Conservation (phyloP, 2,329 filamentous ascomycete genomes). For the Trichophyton mentagrophytes region DNA sequence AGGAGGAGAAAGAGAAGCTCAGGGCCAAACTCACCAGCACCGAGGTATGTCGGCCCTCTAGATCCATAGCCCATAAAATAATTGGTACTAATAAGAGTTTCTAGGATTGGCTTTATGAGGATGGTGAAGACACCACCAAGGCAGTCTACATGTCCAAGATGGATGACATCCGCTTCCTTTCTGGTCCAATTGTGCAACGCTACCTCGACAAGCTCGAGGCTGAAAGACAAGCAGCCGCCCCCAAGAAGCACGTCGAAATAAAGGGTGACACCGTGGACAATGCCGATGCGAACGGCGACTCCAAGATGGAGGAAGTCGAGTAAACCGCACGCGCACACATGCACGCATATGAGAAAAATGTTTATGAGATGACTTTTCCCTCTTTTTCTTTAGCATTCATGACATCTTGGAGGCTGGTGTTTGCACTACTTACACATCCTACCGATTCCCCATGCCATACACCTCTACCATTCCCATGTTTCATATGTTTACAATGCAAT, state of each 20-base stretch:
- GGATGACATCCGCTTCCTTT: slow-evolving; percentile 83
- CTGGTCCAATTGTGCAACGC: slow-evolving; percentile 82
- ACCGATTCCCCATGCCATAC: background rate
- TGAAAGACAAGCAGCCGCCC: slow-evolving; percentile 59
- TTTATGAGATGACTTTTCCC: slow-evolving; percentile 1
- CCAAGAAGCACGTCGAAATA: slow-evolving; percentile 50
- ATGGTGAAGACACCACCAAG: slow-evolving; percentile 89
- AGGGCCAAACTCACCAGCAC: slow-evolving; percentile 67
- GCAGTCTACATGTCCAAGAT: slow-evolving; percentile 88
- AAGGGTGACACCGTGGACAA: slow-evolving; percentile 71
- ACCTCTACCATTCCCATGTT: background rate
- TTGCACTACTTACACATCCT: background rate
- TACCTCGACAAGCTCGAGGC: slow-evolving; percentile 90
- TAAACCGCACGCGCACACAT: slow-evolving; percentile 1
- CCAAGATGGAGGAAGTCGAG: slow-evolving; percentile 12
- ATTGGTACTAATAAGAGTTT: slow-evolving; percentile 14
- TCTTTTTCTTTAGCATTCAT: slow-evolving; percentile 4
- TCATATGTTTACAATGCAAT: background rate
- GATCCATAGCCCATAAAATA: background rate
- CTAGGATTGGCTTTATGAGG: slow-evolving; percentile 96
- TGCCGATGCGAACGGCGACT: slow-evolving; percentile 38
- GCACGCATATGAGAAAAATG: slow-evolving; percentile 1
- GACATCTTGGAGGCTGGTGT: slow-evolving; percentile 2
- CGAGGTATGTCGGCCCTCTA: slow-evolving; percentile 54
- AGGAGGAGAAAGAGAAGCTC: slow-evolving; percentile 84